A percentile compares a stretch with the other conserved stretches of the same genome.
These are phyloP conservation scores for Fusarium circinatum DNA, from an alignment of 2,329 filamentous ascomycete species.

Conservation along the genomic window DNA sequence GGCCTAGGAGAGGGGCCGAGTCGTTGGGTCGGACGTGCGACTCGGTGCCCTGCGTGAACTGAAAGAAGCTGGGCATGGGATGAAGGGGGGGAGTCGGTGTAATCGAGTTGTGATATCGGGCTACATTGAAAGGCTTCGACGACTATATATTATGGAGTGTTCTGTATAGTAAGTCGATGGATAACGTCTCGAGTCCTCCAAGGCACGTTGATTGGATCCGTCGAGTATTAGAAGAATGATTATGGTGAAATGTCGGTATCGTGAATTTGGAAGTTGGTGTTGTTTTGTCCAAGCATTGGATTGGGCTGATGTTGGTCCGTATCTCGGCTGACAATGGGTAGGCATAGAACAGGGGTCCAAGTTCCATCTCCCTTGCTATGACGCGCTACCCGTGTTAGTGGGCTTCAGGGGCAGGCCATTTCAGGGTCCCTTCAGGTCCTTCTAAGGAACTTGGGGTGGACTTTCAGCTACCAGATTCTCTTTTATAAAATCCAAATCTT, in stretches of 20 bases:
- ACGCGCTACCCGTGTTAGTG: conserved; percentile 20
- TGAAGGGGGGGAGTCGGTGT: conserved; percentile 23
- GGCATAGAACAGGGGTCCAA: conserved; percentile 27
- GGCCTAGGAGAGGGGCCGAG: conserved; percentile 69
- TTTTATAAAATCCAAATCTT: neutral
- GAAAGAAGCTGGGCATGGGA: conserved; percentile 72
- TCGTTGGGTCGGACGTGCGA: conserved; percentile 64
- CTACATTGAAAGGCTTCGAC: conserved; percentile 33
- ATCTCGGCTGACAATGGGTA: conserved; percentile 23
- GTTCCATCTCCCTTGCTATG: conserved; percentile 21
- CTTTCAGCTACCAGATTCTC: neutral
- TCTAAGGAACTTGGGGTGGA: neutral
- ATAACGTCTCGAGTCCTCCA: neutral
- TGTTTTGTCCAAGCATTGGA: conserved; percentile 24
- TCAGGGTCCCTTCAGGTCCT: conserved; percentile 12
- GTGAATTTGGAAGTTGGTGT: neutral
- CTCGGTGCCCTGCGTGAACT: conserved; percentile 73
- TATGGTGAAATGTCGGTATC: conserved; percentile 18
- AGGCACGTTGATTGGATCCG: neutral
- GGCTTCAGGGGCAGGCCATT: conserved; percentile 7
- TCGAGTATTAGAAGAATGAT: neutral
- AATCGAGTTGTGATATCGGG: conserved; percentile 15
- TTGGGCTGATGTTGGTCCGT: conserved; percentile 12
- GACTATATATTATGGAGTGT: neutral
- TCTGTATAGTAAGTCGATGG: neutral